Conservation (phyloP, 495 filamentous ascomycete species). For the Penicillium silybi region DNA sequence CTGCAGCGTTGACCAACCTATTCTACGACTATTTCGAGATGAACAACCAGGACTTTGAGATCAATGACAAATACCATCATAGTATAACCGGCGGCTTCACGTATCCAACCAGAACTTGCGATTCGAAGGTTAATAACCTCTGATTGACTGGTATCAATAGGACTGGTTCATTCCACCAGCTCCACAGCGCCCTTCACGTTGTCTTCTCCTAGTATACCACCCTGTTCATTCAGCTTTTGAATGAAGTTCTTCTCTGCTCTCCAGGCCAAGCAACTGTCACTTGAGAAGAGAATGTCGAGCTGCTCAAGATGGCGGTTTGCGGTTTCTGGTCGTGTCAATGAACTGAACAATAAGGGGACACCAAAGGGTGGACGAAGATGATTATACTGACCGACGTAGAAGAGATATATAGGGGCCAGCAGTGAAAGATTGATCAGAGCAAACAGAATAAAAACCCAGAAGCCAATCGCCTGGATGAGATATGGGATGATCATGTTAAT, state of each 20-base stretch:
- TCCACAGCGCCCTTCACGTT: background rate
- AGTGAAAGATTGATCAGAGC: slow-evolving; percentile 42
- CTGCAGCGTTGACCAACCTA: no score
- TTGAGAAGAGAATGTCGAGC: slow-evolving; percentile 45
- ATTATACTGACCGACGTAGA: slow-evolving; percentile 40
- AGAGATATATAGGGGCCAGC: slow-evolving; percentile 40
- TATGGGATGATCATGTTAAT: slow-evolving; percentile 43
- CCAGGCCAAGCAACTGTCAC: slow-evolving; percentile 11
- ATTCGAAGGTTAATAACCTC: background rate
- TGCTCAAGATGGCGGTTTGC: slow-evolving; percentile 46
- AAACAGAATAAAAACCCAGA: slow-evolving; percentile 45
- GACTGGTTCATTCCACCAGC: background rate
- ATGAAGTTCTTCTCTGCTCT: slow-evolving; percentile 4
- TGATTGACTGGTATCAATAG: background rate
- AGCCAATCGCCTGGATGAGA: slow-evolving; percentile 35
- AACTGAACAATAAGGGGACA: background rate
- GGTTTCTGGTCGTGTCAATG: slow-evolving; percentile 27
- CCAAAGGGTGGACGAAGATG: no score
- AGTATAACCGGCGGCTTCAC: no score
- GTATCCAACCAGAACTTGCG: no score
- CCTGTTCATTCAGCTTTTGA: slow-evolving; percentile 1
- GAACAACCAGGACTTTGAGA: no score
- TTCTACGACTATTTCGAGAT: no score
- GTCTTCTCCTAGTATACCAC: background rate
- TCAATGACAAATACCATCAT: no score